Base-by-base conservation (phyloP, 192 early-diverging fungal genomes). In the Chytriomyces sp. region DNA sequence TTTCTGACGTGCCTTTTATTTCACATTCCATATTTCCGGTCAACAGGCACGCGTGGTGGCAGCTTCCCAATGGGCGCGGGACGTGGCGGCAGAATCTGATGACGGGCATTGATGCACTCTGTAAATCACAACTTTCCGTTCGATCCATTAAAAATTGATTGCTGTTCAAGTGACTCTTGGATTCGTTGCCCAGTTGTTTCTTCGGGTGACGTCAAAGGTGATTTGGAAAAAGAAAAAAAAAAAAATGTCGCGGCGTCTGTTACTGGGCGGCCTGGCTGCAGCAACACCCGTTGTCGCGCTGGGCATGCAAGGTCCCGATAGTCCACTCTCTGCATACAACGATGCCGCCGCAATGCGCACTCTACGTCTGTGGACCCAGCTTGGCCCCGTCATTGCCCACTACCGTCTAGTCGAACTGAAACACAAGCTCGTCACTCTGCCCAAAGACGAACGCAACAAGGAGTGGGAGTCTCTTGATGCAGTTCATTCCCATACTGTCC, bases 51-150 rank as follows among this genome's bases (percentile, higher is more conserved):
- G 10, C 71, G 71, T 63, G 71, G 71, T 62, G 71, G 71, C 26
- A 73, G 63, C 45, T 62, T 73, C 45, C 60, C 35, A 5, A 73
- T 73, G 71, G 71, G 60, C 13, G 71, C 71, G 28, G 71, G 71
- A 45, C 71, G 71, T 46, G 71, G 71, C 18, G 71, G 71, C 20
- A 88, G 71, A 35, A 23, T 73, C 16, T 73, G 53, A 73, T 35
- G 35, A 35, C 35, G 35, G 35, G 35, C 35, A 35, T 35, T 35
- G 35, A 35, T 35, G 35, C 35, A 35, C 35, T 35, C 35, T 35
- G 35, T 35, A 35, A 35, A 35, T 35, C 35, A 35, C 35, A 35
- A 35, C 35, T 35, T 35, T 35, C 35, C 35, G 35, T 35, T 35
- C 2, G 35, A 35, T 35, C 3, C 35, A 35, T 3, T 35, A 35